Conservation (phyloP, 2,329 filamentous ascomycete genomes). For the Talaromyces sp. region DNA sequence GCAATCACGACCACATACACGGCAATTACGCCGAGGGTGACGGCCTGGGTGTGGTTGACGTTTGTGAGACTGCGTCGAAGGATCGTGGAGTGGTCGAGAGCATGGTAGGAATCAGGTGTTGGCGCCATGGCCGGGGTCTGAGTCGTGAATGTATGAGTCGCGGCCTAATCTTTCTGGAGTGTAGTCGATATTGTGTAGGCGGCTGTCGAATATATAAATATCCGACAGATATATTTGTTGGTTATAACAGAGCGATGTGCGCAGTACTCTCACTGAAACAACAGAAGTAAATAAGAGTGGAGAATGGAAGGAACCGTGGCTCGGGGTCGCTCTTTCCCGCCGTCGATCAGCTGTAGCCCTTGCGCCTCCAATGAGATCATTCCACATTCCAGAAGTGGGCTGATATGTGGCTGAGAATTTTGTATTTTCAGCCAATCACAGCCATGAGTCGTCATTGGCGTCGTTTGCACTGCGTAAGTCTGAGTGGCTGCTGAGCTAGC, state of each 20-base stretch:
- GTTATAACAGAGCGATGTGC: too few relatives aligned
- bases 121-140: conserved; percentile 9
- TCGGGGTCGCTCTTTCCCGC: conserved; percentile 4
- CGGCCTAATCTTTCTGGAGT: background rate
- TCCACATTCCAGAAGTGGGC: background rate
- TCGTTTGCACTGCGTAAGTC: background rate
- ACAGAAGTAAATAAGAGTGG: conserved; percentile 5
- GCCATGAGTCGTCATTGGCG: background rate
- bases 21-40: conserved; percentile 68
- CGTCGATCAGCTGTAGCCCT: conserved; percentile 5
- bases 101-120: background rate
- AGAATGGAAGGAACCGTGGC: background rate
- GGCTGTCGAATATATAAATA: background rate
- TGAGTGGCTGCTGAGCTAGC: background rate
- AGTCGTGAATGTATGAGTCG: background rate
- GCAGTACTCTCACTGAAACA: too few relatives aligned
- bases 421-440: background rate
- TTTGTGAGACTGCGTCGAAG: conserved; percentile 52
- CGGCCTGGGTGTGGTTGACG: conserved; percentile 65
- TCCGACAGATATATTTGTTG: too few relatives aligned
- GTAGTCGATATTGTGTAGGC: background rate
- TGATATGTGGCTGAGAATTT: conserved; percentile 11
- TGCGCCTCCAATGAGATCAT: conserved; percentile 11
- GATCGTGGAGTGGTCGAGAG: conserved; percentile 24
- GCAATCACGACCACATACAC: conserved; percentile 71